Conservation (phyloP, 2,329 filamentous ascomycete genomes). For the Cordyceps cateniannulata region DNA sequence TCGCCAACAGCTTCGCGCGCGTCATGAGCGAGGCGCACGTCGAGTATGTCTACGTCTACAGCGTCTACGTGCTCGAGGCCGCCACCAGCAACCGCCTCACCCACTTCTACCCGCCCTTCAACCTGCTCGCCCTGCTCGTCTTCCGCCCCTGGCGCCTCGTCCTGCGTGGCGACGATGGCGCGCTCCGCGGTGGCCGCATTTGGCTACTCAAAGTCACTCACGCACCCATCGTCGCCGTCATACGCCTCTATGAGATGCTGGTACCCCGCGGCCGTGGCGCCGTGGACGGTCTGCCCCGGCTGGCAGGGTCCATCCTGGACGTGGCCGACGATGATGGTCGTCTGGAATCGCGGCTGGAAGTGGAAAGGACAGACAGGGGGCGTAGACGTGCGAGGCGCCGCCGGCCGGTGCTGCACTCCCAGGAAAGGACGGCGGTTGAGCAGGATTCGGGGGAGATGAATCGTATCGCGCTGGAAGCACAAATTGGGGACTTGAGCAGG, state of each 20-base stretch:
- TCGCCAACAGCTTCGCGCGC: conserved; percentile 67
- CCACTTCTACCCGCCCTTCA: conserved; percentile 66
- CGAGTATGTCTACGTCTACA: conserved; percentile 74
- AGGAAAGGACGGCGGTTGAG: conserved; percentile 20
- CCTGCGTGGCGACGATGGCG: conserved; percentile 52
- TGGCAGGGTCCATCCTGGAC: not conserved
- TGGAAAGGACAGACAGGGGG: not conserved
- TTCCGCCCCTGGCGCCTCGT: conserved; percentile 68
- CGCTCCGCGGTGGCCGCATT: conserved; percentile 57
- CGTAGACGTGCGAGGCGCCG: not conserved
- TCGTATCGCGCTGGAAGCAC: conserved; percentile 40
- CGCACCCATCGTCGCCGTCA: conserved; percentile 61
- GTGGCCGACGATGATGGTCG: not conserved
- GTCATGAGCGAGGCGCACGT: conserved; percentile 60
- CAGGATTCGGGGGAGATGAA: conserved; percentile 23
- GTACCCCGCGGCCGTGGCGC: conserved; percentile 23
- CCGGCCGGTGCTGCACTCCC: conserved; percentile 6
- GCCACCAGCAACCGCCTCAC: conserved; percentile 63
- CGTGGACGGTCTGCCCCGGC: not conserved
- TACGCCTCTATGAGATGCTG: conserved; percentile 59
- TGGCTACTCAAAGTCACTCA: conserved; percentile 57
- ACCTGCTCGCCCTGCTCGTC: conserved; percentile 64
- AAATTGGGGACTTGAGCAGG: conserved; percentile 45
- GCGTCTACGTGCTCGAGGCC: conserved; percentile 57
- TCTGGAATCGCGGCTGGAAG: not conserved